Conservation (phyloP, 2,329 filamentous ascomycete genomes). For the Aspergillus tubingensis region DNA sequence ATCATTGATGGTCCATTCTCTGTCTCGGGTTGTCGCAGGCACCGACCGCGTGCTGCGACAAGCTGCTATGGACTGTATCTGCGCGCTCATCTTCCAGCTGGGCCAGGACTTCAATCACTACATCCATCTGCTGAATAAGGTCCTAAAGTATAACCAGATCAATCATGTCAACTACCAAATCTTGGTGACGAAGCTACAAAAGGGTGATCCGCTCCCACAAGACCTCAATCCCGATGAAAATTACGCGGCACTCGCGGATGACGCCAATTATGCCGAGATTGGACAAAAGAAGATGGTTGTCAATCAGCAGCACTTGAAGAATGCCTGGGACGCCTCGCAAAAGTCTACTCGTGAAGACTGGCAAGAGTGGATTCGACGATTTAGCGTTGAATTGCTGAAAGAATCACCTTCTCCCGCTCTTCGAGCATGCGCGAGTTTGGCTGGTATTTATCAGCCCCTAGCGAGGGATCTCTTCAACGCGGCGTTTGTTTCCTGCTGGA, state of each 20-base stretch:
- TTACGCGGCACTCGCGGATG: conserved; percentile 76
- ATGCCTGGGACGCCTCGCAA: conserved; percentile 93
- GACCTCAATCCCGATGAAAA: conserved; percentile 85
- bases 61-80: conserved; percentile 88
- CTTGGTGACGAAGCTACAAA: conserved; percentile 87
- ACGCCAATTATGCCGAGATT: conserved; percentile 78
- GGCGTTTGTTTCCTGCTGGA: conserved; percentile 98
- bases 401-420: conserved; percentile 96
- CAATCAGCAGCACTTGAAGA: conserved; percentile 95
- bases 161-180: conserved; percentile 90
- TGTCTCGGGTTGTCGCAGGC: conserved; percentile 77
- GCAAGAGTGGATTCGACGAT: conserved; percentile 97
- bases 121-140: conserved; percentile 88
- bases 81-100: conserved; percentile 91
- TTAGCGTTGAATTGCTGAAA: conserved; percentile 90
- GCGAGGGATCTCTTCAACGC: conserved; percentile 97
- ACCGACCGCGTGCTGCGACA: conserved; percentile 73
- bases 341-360: conserved; percentile 98
- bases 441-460: conserved; percentile 86
- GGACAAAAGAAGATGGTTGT: conserved; percentile 92
- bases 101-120: conserved; percentile 96
- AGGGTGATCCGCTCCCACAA: conserved; percentile 91
- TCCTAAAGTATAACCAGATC: conserved; percentile 74
- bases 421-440: conserved; percentile 86
- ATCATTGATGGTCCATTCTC: conserved; percentile 91